Percentiles rank a stretch among this genome's conserved stretches.
phyloP scores from a whole-genome alignment of 2,329 filamentous ascomycete species.

The Ilyonectria destructans region DNA sequence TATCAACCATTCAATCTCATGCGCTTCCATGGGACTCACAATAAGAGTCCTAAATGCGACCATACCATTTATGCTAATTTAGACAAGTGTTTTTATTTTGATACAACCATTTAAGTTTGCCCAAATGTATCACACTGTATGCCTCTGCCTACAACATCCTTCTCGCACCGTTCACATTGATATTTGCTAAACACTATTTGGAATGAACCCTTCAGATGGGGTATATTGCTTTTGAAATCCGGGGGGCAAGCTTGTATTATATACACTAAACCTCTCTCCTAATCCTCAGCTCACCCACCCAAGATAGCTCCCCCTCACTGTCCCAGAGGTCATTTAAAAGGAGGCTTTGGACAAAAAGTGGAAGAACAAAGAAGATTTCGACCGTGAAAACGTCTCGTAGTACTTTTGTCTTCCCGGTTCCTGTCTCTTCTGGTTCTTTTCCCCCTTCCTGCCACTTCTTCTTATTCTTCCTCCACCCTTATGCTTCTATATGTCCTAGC shows the following conservation, averaged over 20 bases:
- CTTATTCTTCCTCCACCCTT: constrained; percentile 29
- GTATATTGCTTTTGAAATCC: constrained; percentile 42
- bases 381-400: constrained; percentile 37
- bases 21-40: too few species aligned
- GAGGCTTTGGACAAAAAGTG: constrained; percentile 36
- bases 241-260: constrained; percentile 41
- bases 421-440: constrained; percentile 4
- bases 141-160: not conserved
- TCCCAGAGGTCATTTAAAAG: constrained; percentile 37
- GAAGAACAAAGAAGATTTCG: constrained; percentile 43
- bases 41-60: too few species aligned
- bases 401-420: constrained; percentile 32
- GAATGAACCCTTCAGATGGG: constrained; percentile 35
- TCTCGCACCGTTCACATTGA: not conserved
- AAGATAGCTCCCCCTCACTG: constrained; percentile 26
- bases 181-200: not conserved
- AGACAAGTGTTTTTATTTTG: not conserved
- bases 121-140: not conserved
- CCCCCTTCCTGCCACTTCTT: constrained; percentile 26
- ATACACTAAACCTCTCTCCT: constrained; percentile 33
- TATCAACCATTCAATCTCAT: not conserved
- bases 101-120: not conserved
- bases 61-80: not conserved
- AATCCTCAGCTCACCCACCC: constrained; percentile 26
- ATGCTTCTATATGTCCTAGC: constrained; percentile 35